These are phyloP conservation scores for Acer negundo DNA, from an alignment of 345 rosid genomes.

Conservation along the genomic window DNA sequence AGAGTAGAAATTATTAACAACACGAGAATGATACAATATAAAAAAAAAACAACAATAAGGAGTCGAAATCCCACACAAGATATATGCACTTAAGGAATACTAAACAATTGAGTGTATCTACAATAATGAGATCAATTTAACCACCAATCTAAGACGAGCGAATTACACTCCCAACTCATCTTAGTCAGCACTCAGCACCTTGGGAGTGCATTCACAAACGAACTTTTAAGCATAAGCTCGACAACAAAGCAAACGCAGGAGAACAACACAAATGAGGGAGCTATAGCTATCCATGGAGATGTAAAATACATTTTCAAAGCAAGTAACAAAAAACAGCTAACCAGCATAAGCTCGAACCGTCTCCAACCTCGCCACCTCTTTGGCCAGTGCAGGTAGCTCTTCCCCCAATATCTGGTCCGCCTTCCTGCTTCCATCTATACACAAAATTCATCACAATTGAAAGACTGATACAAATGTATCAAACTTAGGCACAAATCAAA, in stretches of 20 bases:
- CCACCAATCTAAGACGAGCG: background rate
- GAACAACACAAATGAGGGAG: background rate
- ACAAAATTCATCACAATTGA: background rate
- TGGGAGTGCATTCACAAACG: background rate
- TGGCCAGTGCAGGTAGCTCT: slow-evolving; percentile 78
- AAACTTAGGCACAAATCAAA: background rate
- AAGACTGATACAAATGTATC: background rate
- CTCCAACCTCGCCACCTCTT: slow-evolving; percentile 91
- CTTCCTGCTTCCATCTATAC: slow-evolving; percentile 43
- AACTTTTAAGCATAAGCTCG: background rate
- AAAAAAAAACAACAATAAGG: background rate
- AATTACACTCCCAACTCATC: background rate
- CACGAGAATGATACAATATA: background rate
- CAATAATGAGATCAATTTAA: background rate
- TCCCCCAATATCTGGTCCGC: slow-evolving; percentile 54
- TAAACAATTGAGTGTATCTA: background rate
- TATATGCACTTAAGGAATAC: background rate
- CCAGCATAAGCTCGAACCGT: slow-evolving; percentile 83
- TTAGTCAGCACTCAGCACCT: background rate
- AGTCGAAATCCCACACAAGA: background rate
- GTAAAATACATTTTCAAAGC: background rate
- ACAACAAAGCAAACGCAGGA: background rate
- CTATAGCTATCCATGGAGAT: background rate
- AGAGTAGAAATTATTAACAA: background rate
- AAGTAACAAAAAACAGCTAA: slow-evolving; percentile 29